phyloP scores from a whole-genome alignment of 768 basidiomycete genomes.

The Terana coerulea region DNA sequence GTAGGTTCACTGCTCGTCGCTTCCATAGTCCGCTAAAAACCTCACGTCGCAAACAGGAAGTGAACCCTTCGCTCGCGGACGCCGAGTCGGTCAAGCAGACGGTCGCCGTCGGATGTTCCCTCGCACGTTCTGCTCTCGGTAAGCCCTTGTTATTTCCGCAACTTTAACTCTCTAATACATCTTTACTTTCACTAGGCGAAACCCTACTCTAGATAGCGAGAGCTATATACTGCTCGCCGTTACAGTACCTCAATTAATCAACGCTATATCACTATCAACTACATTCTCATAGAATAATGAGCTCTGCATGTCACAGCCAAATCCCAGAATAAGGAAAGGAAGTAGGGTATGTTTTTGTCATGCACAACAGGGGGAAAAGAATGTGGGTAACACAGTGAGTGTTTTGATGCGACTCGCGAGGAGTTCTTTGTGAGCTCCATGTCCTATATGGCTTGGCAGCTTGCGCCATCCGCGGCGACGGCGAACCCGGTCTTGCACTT shows the following conservation, averaged over 20 bases:
- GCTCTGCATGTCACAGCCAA: background rate
- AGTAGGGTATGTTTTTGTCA: no score
- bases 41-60: constrained; percentile 55
- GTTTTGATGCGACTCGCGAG: no score
- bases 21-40: constrained; percentile 1
- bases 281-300: background rate
- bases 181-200: constrained; percentile 1
- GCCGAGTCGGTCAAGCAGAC: constrained; percentile 76
- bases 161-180: background rate
- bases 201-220: constrained; percentile 1
- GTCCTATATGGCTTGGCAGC: no score
- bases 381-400: no score
- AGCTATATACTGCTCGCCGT: background rate
- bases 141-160: background rate
- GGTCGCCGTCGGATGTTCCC: constrained; percentile 84
- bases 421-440: no score
- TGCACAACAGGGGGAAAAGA: no score
- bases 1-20: constrained; percentile 32
- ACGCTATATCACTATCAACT: background rate
- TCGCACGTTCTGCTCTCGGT: constrained; percentile 83
- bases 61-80: constrained; percentile 91
- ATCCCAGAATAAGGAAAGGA: no score
- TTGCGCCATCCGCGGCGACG: background rate
- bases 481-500: background rate
- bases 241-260: background rate